These are phyloP conservation scores for Grosmannia huntii DNA, from an alignment of 2,329 filamentous ascomycete genomes.

Conservation along the genomic window DNA sequence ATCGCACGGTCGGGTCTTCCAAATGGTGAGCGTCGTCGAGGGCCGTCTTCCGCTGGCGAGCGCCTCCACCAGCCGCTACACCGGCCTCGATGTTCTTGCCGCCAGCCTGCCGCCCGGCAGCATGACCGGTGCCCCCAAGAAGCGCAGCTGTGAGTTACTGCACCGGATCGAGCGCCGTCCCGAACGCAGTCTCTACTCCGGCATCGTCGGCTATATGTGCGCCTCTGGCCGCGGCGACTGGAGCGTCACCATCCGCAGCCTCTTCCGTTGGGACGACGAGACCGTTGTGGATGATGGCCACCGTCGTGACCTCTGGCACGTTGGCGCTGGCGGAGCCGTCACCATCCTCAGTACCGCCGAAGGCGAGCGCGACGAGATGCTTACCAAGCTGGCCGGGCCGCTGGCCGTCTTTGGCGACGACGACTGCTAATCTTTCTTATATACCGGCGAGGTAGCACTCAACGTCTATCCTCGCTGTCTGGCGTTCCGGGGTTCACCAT, in stretches of 20 bases:
- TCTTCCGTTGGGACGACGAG: conserved; percentile 61
- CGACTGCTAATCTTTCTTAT: not conserved
- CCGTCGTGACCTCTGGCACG: conserved; percentile 54
- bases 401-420: conserved; percentile 34
- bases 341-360: conserved; percentile 70
- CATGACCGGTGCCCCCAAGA: conserved; percentile 96
- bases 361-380: conserved; percentile 86
- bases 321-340: conserved; percentile 84
- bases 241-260: conserved; percentile 78
- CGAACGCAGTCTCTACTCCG: conserved; percentile 69
- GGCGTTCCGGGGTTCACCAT: not conserved
- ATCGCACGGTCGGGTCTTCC: conserved; percentile 81
- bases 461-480: conserved; percentile 3
- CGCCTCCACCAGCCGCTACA: conserved; percentile 13
- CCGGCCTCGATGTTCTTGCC: conserved; percentile 64
- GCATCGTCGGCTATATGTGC: conserved; percentile 82
- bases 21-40: conserved; percentile 81
- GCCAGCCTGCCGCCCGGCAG: conserved; percentile 75
- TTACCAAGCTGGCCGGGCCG: conserved; percentile 54
- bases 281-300: not conserved
- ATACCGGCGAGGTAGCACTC: conserved; percentile 1
- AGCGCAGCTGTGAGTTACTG: conserved; percentile 77
- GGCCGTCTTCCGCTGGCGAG: conserved; percentile 39
- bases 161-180: conserved; percentile 49
- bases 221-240: conserved; percentile 77